Evolutionary conservation across 129 eudicot species (phyloP), one percentile per base, ranked within the genome.

Genomic region (Cynara cardunculus): DNA sequence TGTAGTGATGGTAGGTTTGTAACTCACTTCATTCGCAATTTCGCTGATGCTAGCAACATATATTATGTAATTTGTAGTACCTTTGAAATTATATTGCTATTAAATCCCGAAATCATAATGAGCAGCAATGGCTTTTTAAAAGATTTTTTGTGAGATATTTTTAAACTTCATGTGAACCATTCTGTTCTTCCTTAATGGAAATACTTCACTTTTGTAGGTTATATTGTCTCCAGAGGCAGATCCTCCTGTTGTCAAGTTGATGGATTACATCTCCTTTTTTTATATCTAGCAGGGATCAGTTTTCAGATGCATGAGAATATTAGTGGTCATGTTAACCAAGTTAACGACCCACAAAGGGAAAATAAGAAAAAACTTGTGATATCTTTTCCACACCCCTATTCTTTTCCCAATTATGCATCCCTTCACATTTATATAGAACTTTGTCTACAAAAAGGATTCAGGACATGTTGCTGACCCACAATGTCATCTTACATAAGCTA

Each of bases 201-300:
- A 5, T 21, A 39, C 24, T 22, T 82, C 18, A 72, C 25, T 59
- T 77, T 67, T 84, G 75, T 82, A 94, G 99, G 92, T 94, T 77
- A 89, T 94, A 81, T 68, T 92, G 76, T 92, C 97, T 71, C 94
- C 94, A 0, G 96, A 92, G 78, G 99, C 99, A 72, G 96, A 94
- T 72, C 99, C 99, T 25, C 97, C 99, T 31, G 99, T 94, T 82
- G 91, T 92, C 80, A 89, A 78, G 85, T 80, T 94, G 77, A 90
- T 94, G 99, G 92, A 92, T 84, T 92, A 28, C 41, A 31, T 80
- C 59, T 81, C 71, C 67, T 72, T 78, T 39, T 22, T 2, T 72
- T 3, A 32, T 49, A 59, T 24, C 62, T 10, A 53, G 11, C n/a
- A 26, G 46, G 28, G 9, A 75, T 53, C 13, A n/a, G 7, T 73